A percentile compares a stretch with the other conserved stretches of the same genome.
phyloP scores from a whole-genome alignment of 495 filamentous ascomycete species.

The Terfezia boudieri region DNA sequence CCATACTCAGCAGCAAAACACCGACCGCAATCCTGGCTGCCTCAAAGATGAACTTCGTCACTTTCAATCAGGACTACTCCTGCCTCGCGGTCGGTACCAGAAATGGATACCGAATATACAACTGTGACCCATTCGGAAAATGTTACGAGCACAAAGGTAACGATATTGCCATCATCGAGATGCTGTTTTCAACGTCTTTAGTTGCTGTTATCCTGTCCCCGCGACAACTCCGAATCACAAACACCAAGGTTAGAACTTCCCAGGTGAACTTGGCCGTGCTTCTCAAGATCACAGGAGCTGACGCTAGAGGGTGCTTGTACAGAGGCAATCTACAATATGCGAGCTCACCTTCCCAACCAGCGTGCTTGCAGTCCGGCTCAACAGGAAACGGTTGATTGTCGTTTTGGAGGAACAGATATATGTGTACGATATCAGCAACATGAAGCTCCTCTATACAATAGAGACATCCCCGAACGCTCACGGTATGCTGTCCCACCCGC shows the following conservation, averaged over 20 bases:
- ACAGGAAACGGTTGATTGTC: slow-evolving; percentile 80
- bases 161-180: slow-evolving; percentile 85
- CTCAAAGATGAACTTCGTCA: slow-evolving; percentile 69
- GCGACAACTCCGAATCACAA: slow-evolving; percentile 74
- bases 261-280: not conserved
- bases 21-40: not conserved
- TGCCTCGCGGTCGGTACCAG: slow-evolving; percentile 88
- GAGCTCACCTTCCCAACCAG: slow-evolving; percentile 93
- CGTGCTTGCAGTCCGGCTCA: slow-evolving; percentile 76
- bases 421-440: slow-evolving; percentile 93
- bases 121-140: slow-evolving; percentile 84
- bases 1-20: too few species aligned
- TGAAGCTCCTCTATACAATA: slow-evolving; percentile 77
- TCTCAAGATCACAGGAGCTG: not conserved
- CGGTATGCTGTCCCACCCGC: slow-evolving; percentile 26
- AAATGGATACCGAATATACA: slow-evolving; percentile 85
- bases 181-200: slow-evolving; percentile 97
- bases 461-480: slow-evolving; percentile 80
- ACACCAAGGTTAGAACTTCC: slow-evolving; percentile 58
- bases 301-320: not conserved
- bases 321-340: slow-evolving; percentile 91
- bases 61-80: slow-evolving; percentile 97
- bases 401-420: slow-evolving; percentile 90
- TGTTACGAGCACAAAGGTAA: slow-evolving; percentile 81
- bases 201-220: slow-evolving; percentile 83